Percentiles rank a stretch among this genome's conserved stretches.
Conservation (phyloP, 2,329 filamentous ascomycete genomes). For the Aureobasidium uvarum region DNA sequence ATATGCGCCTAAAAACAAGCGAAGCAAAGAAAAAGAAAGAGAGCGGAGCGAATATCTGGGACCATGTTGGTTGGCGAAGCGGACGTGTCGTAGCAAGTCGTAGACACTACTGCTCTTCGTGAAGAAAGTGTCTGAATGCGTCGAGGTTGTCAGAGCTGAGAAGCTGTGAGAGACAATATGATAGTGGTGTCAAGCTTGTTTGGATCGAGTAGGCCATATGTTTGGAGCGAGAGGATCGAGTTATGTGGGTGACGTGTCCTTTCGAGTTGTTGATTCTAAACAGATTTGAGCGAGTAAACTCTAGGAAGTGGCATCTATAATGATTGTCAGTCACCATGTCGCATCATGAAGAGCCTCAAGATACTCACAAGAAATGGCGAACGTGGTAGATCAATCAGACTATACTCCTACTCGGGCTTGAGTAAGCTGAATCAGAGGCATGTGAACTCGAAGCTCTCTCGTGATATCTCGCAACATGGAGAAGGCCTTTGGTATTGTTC, state of each 20-base stretch:
- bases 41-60: background rate
- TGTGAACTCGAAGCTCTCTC: conserved; percentile 7
- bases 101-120: too few relatives aligned
- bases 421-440: background rate
- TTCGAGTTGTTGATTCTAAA: background rate
- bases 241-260: background rate
- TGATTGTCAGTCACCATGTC: background rate
- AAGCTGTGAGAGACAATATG: background rate
- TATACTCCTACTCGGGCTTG: background rate
- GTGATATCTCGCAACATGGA: conserved; percentile 11
- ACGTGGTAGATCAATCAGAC: background rate
- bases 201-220: background rate
- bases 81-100: too few relatives aligned
- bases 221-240: background rate
- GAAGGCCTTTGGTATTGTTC: background rate
- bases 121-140: too few relatives aligned
- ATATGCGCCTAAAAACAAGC: background rate
- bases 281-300: background rate
- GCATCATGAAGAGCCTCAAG: too few relatives aligned
- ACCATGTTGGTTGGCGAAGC: background rate
- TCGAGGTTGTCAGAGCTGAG: background rate
- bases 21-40: background rate
- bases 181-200: background rate
- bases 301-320: background rate
- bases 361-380: background rate